Percentiles rank a stretch among this genome's conserved stretches.
These are phyloP conservation scores for Corylus americana DNA, from an alignment of 306 rosid species.

Conservation along the genomic window DNA sequence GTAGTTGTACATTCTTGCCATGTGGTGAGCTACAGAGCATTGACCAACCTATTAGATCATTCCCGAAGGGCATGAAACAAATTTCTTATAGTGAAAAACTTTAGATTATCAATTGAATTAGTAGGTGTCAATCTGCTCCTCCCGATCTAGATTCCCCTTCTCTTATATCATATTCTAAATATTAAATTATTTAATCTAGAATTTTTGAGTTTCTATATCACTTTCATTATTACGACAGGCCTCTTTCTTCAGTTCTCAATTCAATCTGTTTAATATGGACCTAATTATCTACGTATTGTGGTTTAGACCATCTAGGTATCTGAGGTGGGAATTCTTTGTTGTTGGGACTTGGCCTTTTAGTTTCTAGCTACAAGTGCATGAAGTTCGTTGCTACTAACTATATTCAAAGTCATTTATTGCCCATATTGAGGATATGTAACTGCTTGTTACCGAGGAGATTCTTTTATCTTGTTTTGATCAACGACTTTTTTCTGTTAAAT, in stretches of 20 bases:
- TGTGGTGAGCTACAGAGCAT: not conserved
- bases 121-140: not conserved
- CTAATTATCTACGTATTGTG: not conserved
- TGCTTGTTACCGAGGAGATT: not conserved
- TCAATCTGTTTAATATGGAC: not conserved
- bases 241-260: not conserved
- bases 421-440: not conserved
- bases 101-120: not conserved
- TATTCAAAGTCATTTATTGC: not conserved
- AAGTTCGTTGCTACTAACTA: not conserved
- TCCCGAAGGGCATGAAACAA: not conserved
- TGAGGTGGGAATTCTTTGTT: not conserved
- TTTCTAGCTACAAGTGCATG: not conserved
- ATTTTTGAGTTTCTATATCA: not conserved
- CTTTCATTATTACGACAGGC: not conserved
- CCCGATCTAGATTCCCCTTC: not conserved
- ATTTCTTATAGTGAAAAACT: not conserved
- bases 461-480: not conserved
- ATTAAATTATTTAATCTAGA: not conserved
- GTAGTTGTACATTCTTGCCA: not conserved
- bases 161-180: not conserved
- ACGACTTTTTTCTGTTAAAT: not conserved
- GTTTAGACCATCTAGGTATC: not conserved
- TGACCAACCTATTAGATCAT: not conserved
- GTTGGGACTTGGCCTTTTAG: not conserved